phyloP scores from a whole-genome alignment of 1,284 basidiomycete species.

The Trichosporon sp. region DNA sequence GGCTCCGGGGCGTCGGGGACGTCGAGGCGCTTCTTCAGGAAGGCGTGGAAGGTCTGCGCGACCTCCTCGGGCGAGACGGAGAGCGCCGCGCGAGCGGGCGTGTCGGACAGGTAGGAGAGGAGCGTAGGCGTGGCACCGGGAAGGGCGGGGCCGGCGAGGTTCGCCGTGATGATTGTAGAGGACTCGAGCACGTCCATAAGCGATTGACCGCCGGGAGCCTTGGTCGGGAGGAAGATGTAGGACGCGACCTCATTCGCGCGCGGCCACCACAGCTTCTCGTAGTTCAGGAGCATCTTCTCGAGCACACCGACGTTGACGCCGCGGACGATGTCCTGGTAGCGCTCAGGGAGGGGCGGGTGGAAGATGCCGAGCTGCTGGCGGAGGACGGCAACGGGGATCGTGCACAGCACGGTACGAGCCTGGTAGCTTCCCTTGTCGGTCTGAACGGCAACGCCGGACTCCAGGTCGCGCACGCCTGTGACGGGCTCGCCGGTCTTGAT shows the following conservation, averaged over 20 bases:
- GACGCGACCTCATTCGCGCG: conserved; percentile 47
- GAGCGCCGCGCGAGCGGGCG: conserved; percentile 46
- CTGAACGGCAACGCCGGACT: conserved; percentile 36
- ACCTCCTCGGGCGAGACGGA: conserved; percentile 41
- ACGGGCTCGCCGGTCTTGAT: conserved; percentile 50
- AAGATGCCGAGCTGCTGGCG: conserved; percentile 48
- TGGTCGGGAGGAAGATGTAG: conserved; percentile 56
- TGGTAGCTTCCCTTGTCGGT: conserved; percentile 47
- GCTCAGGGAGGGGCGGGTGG: conserved; percentile 47
- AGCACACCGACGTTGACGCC: conserved; percentile 58
- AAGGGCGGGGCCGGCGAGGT: conserved; percentile 48
- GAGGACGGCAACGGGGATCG: conserved; percentile 58
- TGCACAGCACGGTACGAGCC: conserved; percentile 52
- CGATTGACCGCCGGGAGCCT: conserved; percentile 25
- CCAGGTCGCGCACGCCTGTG: conserved; percentile 30
- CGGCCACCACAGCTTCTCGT: conserved; percentile 60
- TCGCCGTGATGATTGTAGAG: conserved; percentile 54
- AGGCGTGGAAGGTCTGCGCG: conserved; percentile 50
- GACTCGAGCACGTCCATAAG: conserved; percentile 44
- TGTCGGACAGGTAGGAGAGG: conserved; percentile 58
- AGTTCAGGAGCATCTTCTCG: conserved; percentile 59
- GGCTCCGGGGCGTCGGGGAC: conserved; percentile 33
- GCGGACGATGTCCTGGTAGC: conserved; percentile 43
- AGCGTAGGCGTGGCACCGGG: conserved; percentile 51
- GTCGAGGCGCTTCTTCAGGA: conserved; percentile 50